Evolutionary conservation across 768 basidiomycete genomes (phyloP).

Genomic region (Tremella yokohamensis): DNA sequence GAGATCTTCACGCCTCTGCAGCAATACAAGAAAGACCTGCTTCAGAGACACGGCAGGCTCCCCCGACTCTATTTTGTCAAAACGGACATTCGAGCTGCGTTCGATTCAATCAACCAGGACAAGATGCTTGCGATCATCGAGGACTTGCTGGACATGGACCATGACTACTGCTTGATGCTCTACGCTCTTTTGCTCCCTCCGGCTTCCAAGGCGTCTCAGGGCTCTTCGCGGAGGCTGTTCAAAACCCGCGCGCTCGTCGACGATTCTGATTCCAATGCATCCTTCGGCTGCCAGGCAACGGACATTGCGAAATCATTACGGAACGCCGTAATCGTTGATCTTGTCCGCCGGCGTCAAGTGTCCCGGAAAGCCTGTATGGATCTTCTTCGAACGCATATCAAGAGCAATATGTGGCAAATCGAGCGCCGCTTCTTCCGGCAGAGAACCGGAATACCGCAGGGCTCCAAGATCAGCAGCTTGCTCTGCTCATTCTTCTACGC

Average conservation of each 20-base stretch:
- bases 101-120: constrained; percentile 89
- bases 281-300: constrained; percentile 66
- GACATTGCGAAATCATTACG: constrained; percentile 65
- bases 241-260: constrained; percentile 32
- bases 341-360: constrained; percentile 56
- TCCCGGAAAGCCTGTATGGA: constrained; percentile 63
- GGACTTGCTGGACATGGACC: constrained; percentile 57
- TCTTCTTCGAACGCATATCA: constrained; percentile 83
- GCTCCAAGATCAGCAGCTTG: constrained; percentile 89
- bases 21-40: constrained; percentile 59
- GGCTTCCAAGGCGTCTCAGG: constrained; percentile 56
- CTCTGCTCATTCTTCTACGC: constrained; percentile 94
- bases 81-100: constrained; percentile 91
- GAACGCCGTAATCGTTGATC: constrained; percentile 80
- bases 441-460: constrained; percentile 92
- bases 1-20: constrained; percentile 76
- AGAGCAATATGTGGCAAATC: constrained; percentile 86
- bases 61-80: constrained; percentile 93
- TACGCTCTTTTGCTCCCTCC: constrained; percentile 65
- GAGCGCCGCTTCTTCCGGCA: constrained; percentile 59
- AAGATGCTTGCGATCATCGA: constrained; percentile 75
- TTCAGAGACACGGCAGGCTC: constrained; percentile 55
- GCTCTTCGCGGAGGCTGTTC: constrained; percentile 32
- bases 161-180: constrained; percentile 37
- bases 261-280: constrained; percentile 15